A percentile compares a stretch with the other conserved stretches of the same genome.
Evolutionary conservation across 345 rosid species (phyloP).

Genomic region (Eucalyptus regnans): DNA sequence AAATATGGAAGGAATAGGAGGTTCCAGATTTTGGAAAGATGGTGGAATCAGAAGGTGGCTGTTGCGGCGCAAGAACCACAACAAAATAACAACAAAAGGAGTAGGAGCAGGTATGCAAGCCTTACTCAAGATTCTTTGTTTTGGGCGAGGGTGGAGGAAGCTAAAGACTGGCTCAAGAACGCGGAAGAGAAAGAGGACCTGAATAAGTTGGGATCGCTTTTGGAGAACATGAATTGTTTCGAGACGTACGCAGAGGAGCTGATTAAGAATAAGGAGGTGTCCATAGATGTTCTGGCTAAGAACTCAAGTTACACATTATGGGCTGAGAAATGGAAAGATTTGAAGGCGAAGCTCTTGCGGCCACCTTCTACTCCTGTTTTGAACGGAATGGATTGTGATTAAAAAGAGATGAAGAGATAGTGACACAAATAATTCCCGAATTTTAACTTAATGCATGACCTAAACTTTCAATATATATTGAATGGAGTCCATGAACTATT

Average conservation of each 20-base stretch:
- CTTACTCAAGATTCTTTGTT: constrained; percentile 76
- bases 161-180: constrained; percentile 36
- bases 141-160: constrained; percentile 87
- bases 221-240: constrained; percentile 19
- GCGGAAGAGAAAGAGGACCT: constrained; percentile 25
- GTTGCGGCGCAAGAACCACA: not conserved
- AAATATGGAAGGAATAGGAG: constrained; percentile 55
- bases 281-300: constrained; percentile 45
- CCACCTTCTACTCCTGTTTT: too few species aligned
- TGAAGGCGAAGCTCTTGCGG: not conserved
- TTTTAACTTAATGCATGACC: too few species aligned
- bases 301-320: constrained; percentile 68
- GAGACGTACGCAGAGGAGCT: constrained; percentile 22
- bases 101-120: constrained; percentile 46
- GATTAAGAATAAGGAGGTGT: constrained; percentile 44
- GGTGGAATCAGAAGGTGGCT: constrained; percentile 30
- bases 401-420: too few species aligned
- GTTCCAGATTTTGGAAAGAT: constrained; percentile 50
- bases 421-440: accelerated
- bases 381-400: too few species aligned
- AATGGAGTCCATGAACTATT: too few species aligned
- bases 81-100: not conserved
- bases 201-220: not conserved
- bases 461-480: too few species aligned
- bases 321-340: constrained; percentile 24